Base-by-base conservation (phyloP, 495 filamentous ascomycete genomes). In the Clohesyomyces aquaticus region DNA sequence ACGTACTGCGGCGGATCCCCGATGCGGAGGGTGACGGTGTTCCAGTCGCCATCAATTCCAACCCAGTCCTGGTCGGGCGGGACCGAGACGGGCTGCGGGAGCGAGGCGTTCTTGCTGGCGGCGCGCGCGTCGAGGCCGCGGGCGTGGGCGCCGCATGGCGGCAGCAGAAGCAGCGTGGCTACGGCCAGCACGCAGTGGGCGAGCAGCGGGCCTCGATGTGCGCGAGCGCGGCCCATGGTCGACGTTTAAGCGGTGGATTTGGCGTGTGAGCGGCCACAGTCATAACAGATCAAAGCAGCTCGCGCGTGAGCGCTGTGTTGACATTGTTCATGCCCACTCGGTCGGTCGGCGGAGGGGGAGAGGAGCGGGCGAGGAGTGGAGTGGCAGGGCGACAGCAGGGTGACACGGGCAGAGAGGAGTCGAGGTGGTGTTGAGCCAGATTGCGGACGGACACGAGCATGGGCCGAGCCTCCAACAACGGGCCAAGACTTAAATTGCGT, bases 21-120 rank as follows among this genome's bases (percentile, higher is more conserved):
- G 10, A 84, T 72, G 18, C 73, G 69, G 22, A 85, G 53, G 42
- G 71, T 72, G 62, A 84, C 83, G 4, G 80, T 77, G 29, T 77
- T 80, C 83, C 82, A 85, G 11, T 71, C 69, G 18, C 83, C 82
- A 70, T 85, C 82, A 65, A 77, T 77, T 14, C 82, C 82, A 35
- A 82, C 80, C 75, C 80, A 84, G 61, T 61, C 21, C 58, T 70
- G 62, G 42, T 52, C 53, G 67, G 78, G 65, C 66, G 77, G 48
- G 71, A 69, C 14, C 59, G 70, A 59, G 70, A 78, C 42, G 16
- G 77, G 73, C 3, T 45, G 38, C 0, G 75, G 71, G 0, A 68
- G 47, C 18, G 63, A 41, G 10, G 59, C 41, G 51, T 50, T 47
- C 16, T 29, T 53, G 29, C 35, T 47, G 1, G 45, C 25, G 54